phyloP scores from a whole-genome alignment of 495 filamentous ascomycete species.

The Penicillium coprophilum region DNA sequence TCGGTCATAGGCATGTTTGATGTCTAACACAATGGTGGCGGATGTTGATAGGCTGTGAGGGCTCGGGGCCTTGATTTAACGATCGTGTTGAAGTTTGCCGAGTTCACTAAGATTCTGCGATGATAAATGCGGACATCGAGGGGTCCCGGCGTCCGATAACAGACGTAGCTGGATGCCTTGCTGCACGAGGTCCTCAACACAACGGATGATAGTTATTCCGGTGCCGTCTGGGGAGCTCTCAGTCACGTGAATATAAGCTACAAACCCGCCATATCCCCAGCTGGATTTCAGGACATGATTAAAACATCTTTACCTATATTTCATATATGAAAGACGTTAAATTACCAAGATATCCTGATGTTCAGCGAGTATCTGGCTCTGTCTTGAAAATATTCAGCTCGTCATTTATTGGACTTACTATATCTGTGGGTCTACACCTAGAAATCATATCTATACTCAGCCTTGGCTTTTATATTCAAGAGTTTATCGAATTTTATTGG shows the following conservation, averaged over 20 bases:
- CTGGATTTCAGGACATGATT: too few relatives aligned
- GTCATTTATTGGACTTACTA: too few relatives aligned
- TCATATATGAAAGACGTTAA: too few relatives aligned
- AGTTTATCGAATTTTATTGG: background rate
- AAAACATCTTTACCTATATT: too few relatives aligned
- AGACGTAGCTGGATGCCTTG: conserved; percentile 5
- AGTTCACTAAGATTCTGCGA: background rate
- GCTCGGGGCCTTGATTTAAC: background rate
- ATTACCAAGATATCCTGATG: too few relatives aligned
- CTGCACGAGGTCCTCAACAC: conserved; percentile 10
- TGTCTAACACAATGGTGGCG: background rate
- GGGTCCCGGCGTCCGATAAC: background rate
- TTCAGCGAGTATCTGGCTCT: too few relatives aligned
- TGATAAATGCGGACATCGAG: background rate
- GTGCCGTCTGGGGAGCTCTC: background rate
- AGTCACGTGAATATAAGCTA: background rate
- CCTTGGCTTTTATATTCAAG: background rate
- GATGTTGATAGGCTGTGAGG: background rate
- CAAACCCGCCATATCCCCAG: too few relatives aligned
- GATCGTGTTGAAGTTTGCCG: too few relatives aligned
- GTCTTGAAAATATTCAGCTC: too few relatives aligned
- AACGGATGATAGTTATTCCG: conserved; percentile 9
- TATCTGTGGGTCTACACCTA: too few relatives aligned
- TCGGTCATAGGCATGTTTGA: conserved; percentile 34
- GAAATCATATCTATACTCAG: background rate